These are phyloP conservation scores for Ogataea philodendri DNA, from an alignment of 805 yeast species.

Conservation along the genomic window DNA sequence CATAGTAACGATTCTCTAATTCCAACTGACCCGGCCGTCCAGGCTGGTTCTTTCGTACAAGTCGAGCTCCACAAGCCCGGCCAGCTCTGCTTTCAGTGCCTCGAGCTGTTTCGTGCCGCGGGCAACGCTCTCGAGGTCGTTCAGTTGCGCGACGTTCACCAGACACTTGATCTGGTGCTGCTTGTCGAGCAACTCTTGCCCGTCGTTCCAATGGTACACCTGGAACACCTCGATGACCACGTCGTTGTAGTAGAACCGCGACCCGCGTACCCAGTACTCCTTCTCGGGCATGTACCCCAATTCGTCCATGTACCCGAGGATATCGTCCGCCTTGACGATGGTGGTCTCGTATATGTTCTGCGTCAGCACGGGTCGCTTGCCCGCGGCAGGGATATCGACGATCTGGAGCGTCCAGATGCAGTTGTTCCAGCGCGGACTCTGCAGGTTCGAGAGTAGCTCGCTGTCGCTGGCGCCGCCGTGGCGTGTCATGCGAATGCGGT, in stretches of 20 bases:
- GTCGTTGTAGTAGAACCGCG: conserved; percentile 58
- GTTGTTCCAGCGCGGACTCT: conserved; percentile 18
- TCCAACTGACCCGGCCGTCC: conserved; percentile 67
- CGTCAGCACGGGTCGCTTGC: conserved; percentile 57
- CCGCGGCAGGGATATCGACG: conserved; percentile 75
- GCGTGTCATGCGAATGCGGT: conserved; percentile 48
- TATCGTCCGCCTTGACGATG: conserved; percentile 47
- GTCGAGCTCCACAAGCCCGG: conserved; percentile 63
- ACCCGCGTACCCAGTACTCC: conserved; percentile 61
- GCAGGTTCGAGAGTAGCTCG: conserved; percentile 17
- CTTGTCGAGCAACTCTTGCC: conserved; percentile 38
- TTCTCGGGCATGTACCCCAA: conserved; percentile 69
- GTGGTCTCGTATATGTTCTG: conserved; percentile 69
- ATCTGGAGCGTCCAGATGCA: conserved; percentile 62
- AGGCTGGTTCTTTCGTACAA: conserved; percentile 77
- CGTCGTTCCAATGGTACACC: conserved; percentile 38
- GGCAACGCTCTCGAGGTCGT: conserved; percentile 71
- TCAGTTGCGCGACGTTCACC: conserved; percentile 67
- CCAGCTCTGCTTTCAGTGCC: conserved; percentile 59
- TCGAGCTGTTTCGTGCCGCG: conserved; percentile 63
- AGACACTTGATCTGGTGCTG: conserved; percentile 60
- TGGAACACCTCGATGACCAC: conserved; percentile 59
- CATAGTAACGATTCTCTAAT: conserved; percentile 7
- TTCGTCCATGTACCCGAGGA: conserved; percentile 48
- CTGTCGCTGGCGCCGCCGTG: conserved; percentile 39